Conservation (phyloP, 2,329 filamentous ascomycete species). For the Pseudogymnoascus pannorum region DNA sequence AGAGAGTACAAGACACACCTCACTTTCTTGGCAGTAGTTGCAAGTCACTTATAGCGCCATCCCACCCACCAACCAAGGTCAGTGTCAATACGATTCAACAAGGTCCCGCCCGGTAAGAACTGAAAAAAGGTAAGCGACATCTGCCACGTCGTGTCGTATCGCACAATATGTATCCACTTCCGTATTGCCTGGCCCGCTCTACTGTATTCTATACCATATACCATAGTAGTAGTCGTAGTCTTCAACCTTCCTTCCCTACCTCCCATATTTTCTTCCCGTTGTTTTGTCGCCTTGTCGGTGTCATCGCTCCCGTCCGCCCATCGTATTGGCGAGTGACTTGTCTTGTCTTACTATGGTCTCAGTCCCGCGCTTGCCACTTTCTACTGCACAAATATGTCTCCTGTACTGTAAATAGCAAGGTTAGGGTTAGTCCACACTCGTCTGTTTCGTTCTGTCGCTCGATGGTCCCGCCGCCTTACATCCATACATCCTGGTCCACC, state of each 20-base stretch:
- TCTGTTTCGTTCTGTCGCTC: neutral
- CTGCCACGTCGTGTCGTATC: neutral
- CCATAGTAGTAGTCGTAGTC: no score
- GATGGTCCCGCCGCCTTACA: neutral
- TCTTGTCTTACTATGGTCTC: neutral
- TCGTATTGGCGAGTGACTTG: neutral
- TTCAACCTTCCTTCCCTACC: neutral
- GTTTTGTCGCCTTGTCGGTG: no score
- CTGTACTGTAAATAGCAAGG: neutral
- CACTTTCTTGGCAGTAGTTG: neutral
- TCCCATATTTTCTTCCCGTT: no score
- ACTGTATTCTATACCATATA: no score
- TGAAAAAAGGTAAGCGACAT: neutral
- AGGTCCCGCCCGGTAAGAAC: no score
- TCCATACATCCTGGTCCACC: no score
- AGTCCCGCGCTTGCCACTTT: neutral
- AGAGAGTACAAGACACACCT: neutral
- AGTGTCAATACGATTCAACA: no score
- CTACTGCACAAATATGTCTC: no score
- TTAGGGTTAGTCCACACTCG: neutral
- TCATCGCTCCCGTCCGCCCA: neutral
- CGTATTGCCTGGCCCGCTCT: neutral
- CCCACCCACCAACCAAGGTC: neutral
- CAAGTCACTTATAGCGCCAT: slow-evolving; percentile 2
- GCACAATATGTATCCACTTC: no score